Base-by-base conservation (phyloP, 2,329 filamentous ascomycete genomes). In the Monilinia vaccinii-corymbosi region DNA sequence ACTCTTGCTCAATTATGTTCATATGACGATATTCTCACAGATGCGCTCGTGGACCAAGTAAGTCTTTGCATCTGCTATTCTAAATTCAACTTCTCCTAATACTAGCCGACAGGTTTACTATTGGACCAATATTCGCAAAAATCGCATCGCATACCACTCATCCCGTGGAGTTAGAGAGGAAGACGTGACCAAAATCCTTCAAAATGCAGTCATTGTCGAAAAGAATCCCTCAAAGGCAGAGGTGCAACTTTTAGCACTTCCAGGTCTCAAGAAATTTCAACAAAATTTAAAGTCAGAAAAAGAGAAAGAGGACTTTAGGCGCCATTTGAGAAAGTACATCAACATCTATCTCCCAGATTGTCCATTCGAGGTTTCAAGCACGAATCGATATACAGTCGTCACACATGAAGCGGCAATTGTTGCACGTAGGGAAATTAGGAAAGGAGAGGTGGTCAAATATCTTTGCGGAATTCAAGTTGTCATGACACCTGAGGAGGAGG, bases 101-200 rank as follows among this genome's bases (percentile, higher is more conserved):
- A 21, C 32, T 28, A 32, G 18, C 63, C 40, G 58, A 60, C 66
- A 97, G 93, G 87, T 91, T 11, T 97, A 89, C 75, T 99, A 94
- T 78, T 97, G 94, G 93, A 93, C 93, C 7, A 89, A 84, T 4
- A 96, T 97, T 61, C 92, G 93, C 65, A 99, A 99, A 75, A 96
- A 97, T 70, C 86, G 89, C 63, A 85, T 84, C 60, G 90, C 89
- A 59, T 97, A 96, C 73, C 88, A 89, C 68, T 82, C 91, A 0
- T 91, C 88, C 8, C 86, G 94, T 64, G 90, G 90, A 45, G 79
- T 97, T 55, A 84, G 82, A 58, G 81, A 85, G 68, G 79, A 81
- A 59, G 82, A 84, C 48, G 81, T 88, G 42, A 73, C 79, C 50
- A 79, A 81, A 64, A 82, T 86, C 58, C 76, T 87, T 9, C 83